Conservation (phyloP, 169 alveolate species). For the Eimeria falciformis region DNA sequence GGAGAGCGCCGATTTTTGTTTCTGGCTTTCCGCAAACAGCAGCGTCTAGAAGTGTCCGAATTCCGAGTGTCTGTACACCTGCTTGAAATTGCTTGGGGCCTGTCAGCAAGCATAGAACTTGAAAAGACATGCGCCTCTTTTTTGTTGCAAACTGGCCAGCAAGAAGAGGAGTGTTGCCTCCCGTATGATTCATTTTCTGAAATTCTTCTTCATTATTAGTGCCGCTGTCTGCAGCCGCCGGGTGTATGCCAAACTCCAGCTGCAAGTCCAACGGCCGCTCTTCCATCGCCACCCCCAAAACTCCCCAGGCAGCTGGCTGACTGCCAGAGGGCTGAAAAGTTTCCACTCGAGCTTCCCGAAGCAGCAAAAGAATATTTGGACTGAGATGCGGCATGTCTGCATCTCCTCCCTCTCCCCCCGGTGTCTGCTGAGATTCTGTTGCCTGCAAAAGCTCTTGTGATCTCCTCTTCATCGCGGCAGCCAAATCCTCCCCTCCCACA, state of each 20-base stretch:
- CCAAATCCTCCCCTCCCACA: not conserved
- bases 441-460: not conserved
- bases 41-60: constrained; percentile 20
- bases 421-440: not conserved
- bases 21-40: not conserved
- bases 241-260: not conserved
- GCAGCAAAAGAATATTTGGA: too few species aligned
- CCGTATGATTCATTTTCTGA: not conserved
- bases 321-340: not conserved
- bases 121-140: not conserved
- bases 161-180: not conserved
- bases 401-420: not conserved
- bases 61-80: constrained; percentile 4
- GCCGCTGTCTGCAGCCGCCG: not conserved
- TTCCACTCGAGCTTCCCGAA: too few species aligned
- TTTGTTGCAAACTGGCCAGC: not conserved
- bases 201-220: not conserved
- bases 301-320: constrained; percentile 41
- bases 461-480: not conserved
- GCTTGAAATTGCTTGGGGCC: not conserved
- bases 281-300: constrained; percentile 9
- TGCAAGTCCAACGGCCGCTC: not conserved
- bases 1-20: constrained; percentile 39
- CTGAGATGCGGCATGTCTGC: not conserved
- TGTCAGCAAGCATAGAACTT: constrained; percentile 2